These are phyloP conservation scores for Pseudogymnoascus sp. DNA, from an alignment of 2,329 filamentous ascomycete species.

Conservation along the genomic window DNA sequence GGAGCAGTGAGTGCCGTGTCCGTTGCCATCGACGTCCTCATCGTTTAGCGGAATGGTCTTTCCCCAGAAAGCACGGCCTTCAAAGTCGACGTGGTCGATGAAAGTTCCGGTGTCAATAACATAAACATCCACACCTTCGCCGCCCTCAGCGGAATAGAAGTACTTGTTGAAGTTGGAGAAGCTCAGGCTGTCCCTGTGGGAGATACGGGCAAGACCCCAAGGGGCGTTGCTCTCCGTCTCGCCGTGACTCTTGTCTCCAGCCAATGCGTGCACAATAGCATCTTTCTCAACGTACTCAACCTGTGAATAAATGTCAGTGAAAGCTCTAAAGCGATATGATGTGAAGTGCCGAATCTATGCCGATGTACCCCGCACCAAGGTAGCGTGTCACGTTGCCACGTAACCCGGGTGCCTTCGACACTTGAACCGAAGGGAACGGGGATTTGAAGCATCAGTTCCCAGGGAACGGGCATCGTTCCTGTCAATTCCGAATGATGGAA, in stretches of 20 bases:
- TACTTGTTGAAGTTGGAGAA: conserved; percentile 99
- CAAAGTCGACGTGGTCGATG: conserved; percentile 89
- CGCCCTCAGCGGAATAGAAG: conserved; percentile 79
- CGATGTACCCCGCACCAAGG: not conserved
- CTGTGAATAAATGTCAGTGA: conserved; percentile 40
- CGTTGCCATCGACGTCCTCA: conserved; percentile 87
- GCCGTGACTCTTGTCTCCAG: conserved; percentile 40
- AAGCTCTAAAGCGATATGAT: not conserved
- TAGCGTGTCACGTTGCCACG: not conserved
- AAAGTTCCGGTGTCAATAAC: conserved; percentile 98
- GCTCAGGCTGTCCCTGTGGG: conserved; percentile 77
- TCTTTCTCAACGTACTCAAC: conserved; percentile 96
- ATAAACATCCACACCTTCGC: conserved; percentile 97
- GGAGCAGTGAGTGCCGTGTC: conserved; percentile 98
- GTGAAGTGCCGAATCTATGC: not conserved
- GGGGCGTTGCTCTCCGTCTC: conserved; percentile 84
- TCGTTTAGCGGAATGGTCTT: conserved; percentile 88
- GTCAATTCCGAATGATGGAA: not conserved
- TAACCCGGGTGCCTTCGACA: not conserved
- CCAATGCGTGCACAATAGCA: conserved; percentile 80
- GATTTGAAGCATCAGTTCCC: not conserved
- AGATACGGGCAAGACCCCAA: conserved; percentile 98
- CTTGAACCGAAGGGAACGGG: not conserved
- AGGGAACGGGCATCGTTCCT: not conserved
- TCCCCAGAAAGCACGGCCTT: conserved; percentile 91